A percentile compares a stretch with the other conserved stretches of the same genome.
Evolutionary conservation across 345 rosid genomes (phyloP).

Genomic region (Litchi chinensis): DNA sequence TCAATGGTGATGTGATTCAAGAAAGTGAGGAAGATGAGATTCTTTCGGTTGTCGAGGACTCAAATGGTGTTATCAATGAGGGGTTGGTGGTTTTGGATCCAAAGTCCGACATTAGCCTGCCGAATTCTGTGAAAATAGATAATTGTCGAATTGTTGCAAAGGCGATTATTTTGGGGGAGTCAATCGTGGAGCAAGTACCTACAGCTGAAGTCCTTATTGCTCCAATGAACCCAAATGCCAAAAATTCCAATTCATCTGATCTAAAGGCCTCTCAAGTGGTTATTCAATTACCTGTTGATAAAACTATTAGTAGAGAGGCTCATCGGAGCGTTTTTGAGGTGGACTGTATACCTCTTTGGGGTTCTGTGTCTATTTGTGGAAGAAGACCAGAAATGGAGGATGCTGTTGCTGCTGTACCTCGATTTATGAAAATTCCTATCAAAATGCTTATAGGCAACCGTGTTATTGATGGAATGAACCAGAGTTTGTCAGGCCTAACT

Average conservation of each 20-base stretch:
- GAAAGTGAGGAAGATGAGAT: slow-evolving; percentile 65
- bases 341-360: slow-evolving; percentile 91
- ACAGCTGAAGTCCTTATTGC: slow-evolving; percentile 61
- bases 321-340: slow-evolving; percentile 73
- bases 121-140: slow-evolving; percentile 45
- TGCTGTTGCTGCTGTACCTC: slow-evolving; percentile 62
- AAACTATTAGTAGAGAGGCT: slow-evolving; percentile 49
- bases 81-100: slow-evolving; percentile 60
- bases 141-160: slow-evolving; percentile 54
- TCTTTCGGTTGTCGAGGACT: slow-evolving; percentile 50
- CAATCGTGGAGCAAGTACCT: slow-evolving; percentile 61
- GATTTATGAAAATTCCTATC: slow-evolving; percentile 71
- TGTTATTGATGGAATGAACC: slow-evolving; percentile 60
- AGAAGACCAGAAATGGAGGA: slow-evolving; percentile 96
- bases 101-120: slow-evolving; percentile 55
- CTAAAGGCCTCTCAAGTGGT: slow-evolving; percentile 56
- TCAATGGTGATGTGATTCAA: slow-evolving; percentile 38
- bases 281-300: slow-evolving; percentile 63
- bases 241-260: slow-evolving; percentile 40
- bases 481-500: slow-evolving; percentile 63
- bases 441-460: slow-evolving; percentile 70
- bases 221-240: slow-evolving; percentile 46
- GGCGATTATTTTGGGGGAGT: slow-evolving; percentile 65
- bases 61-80: slow-evolving; percentile 46
- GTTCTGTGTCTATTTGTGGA: slow-evolving; percentile 69